Evolutionary conservation across 495 filamentous ascomycete species (phyloP).

Genomic region (Aspergillus mulundensis): DNA sequence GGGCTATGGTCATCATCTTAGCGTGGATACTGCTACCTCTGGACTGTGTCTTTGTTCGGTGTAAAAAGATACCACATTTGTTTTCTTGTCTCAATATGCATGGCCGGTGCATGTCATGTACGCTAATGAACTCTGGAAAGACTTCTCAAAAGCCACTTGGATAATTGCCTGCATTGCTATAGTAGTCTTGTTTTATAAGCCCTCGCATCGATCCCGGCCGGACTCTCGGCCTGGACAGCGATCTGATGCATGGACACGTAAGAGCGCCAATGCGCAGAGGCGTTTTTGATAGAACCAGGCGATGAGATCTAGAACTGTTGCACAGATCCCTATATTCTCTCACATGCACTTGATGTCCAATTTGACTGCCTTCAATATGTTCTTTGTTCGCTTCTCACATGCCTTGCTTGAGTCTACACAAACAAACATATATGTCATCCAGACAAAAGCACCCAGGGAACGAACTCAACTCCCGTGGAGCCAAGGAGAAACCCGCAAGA

Average conservation of each 20-base stretch:
- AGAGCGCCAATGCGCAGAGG: slow-evolving; percentile 6
- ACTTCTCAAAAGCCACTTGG: neutral
- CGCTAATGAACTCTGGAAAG: slow-evolving; percentile 14
- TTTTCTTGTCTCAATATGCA: slow-evolving; percentile 14
- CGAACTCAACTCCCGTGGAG: too few species aligned
- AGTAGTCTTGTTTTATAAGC: neutral
- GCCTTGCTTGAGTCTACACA: too few species aligned
- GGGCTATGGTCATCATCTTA: slow-evolving; percentile 9
- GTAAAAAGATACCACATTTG: slow-evolving; percentile 38
- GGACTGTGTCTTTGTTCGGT: slow-evolving; percentile 18
- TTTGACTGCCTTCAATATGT: neutral
- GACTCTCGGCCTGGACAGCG: neutral
- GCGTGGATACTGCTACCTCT: slow-evolving; percentile 11
- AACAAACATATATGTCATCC: too few species aligned
- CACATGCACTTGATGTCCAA: slow-evolving; percentile 9
- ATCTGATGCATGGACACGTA: slow-evolving; percentile 17
- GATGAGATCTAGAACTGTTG: slow-evolving; percentile 21
- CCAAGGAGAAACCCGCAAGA: too few species aligned
- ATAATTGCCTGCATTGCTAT: neutral
- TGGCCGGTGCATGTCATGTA: slow-evolving; percentile 16
- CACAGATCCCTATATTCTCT: slow-evolving; percentile 17
- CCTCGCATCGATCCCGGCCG: neutral
- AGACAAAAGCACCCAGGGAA: too few species aligned
- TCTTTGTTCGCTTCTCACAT: too few species aligned
- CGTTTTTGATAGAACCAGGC: neutral